Evolutionary conservation across 352 stramenopile species (phyloP), one percentile per base, ranked within the genome.

Genomic region (Phytopythium helicoides): DNA sequence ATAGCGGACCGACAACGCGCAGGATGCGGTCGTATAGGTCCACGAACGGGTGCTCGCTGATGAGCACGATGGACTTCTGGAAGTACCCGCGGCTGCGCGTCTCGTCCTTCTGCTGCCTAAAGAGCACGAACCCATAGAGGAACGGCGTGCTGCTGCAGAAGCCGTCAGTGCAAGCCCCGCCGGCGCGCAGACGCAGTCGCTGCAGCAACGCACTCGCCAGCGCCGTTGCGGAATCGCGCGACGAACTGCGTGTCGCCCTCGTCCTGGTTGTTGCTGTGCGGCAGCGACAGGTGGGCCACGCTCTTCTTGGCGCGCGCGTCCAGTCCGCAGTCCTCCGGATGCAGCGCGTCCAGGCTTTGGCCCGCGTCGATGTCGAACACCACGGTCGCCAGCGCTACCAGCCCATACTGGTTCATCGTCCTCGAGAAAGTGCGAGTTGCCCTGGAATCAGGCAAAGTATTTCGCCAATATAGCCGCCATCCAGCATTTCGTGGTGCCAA

Each of bases 211-310:
- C 54, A 81, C 79, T 72, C 66, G 18, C 73, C 54, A 0, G 66
- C 22, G 7, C 28, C 23, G 26, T 81, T 58, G 18, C 67, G 65
- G 42, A 89, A 90, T 53, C 86, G 81, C 52, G 93, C 85, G 8
- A 76, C 73, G 52, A 92, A 95, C 58, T 94, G 81, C 49, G 81
- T 90, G 64, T 95, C 84, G 18, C 86, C 86, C 46, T 94, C 85
- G 44, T 92, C 76, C 61, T 91, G 83, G 47, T 85, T 89, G 71
- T 90, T 94, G 69, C 82, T 91, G 62, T 95, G 83, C 19, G 86
- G 85, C 42, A 97, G 76, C 49, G 83, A 70, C 33, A 93, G 52
- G 47, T 92, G 76, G 54, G 78, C 77, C 33, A 93, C 62, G 66
- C 80, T 91, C 58, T 73, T 79, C 53, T 76, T 74, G 33, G 79